Conservation (phyloP, 2,329 filamentous ascomycete genomes). For the Cercospora janseana region DNA sequence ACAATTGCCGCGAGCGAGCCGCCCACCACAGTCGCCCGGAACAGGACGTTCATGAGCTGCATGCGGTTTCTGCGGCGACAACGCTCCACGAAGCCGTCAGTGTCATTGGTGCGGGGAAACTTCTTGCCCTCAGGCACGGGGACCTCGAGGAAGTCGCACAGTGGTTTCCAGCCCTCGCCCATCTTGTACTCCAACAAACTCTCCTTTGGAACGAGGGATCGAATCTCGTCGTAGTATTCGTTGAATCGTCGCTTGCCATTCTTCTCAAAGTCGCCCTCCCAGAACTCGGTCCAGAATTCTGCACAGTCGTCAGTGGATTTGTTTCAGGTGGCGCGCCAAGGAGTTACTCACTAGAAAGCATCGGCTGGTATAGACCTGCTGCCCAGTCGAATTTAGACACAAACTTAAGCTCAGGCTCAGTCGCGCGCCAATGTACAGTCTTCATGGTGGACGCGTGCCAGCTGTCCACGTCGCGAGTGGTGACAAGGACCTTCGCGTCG, state of each 20-base stretch:
- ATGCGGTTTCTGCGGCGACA: constrained; percentile 54
- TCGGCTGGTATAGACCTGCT: constrained; percentile 66
- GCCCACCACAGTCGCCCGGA: constrained; percentile 52
- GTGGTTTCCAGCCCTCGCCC: constrained; percentile 54
- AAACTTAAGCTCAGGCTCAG: constrained; percentile 59
- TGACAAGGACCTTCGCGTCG: constrained; percentile 69
- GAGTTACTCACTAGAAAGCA: constrained; percentile 54
- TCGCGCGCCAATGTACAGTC: constrained; percentile 66
- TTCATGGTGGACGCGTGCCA: constrained; percentile 64
- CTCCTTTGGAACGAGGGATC: constrained; percentile 47
- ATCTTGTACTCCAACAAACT: constrained; percentile 55
- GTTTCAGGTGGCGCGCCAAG: not conserved
- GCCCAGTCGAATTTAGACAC: constrained; percentile 61
- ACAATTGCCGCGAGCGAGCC: constrained; percentile 48
- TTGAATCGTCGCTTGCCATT: constrained; percentile 63
- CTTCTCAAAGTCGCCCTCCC: constrained; percentile 65
- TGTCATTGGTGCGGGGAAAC: constrained; percentile 55
- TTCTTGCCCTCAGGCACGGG: constrained; percentile 49
- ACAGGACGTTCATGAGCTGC: constrained; percentile 56
- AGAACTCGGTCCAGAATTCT: constrained; percentile 67
- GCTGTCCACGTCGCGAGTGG: constrained; percentile 63
- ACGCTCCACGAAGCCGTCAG: constrained; percentile 55
- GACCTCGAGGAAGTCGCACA: constrained; percentile 56
- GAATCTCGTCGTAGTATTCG: constrained; percentile 56
- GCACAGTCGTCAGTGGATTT: constrained; percentile 13